Evolutionary conservation across 371 early-diverging fungal species (phyloP), one percentile per base, ranked within the genome.

Genomic region (Mucor lusitanicus): DNA sequence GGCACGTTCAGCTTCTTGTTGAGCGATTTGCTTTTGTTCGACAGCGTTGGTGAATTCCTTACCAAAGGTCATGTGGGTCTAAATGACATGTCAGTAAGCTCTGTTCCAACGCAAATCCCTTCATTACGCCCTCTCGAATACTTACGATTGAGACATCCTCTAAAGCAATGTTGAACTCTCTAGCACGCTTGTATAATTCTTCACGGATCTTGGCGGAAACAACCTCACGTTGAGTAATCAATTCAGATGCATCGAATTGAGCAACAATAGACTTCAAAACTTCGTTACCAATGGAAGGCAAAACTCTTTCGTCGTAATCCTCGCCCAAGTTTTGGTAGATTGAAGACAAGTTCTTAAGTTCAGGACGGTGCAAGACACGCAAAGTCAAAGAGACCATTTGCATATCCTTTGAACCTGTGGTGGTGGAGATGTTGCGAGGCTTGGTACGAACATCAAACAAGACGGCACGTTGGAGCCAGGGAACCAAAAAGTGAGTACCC

Each of bases 231-330:
- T 99, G 99, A 17, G 99, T 99, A 75, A 99, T 99, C 59, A 99
- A 86, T 80, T 99, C 98, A 64, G 91, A 86, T 61, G 99, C 98
- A 80, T 98, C 97, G 77, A 97, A 99, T 85, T 98, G 99, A 28
- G 99, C 99, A n/a, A 99, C 98, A 61, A 97, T 91, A 64, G 95
- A 85, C 89, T 99, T 99, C 72, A 98, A 87, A 32, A 99, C 98
- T 84, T 99, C 99, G 85, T 99, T 99, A 76, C 98, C 99, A 75
- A 99, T 98, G 63, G 94, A 94, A 33, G 99, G 99, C 69, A 99
- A 85, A 23, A 98, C 98, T 69, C 98, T 86, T 79, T 99, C 99
- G 72, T 98, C 98, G 72, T 97, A 99, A 79, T 99, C 99, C 62
- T 88, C 72, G 55, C 99, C 99, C 59, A 98, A 82, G 66, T 86